Evolutionary conservation across 78 protist species (phyloP).

Genomic region (Andalucia godoyi): DNA sequence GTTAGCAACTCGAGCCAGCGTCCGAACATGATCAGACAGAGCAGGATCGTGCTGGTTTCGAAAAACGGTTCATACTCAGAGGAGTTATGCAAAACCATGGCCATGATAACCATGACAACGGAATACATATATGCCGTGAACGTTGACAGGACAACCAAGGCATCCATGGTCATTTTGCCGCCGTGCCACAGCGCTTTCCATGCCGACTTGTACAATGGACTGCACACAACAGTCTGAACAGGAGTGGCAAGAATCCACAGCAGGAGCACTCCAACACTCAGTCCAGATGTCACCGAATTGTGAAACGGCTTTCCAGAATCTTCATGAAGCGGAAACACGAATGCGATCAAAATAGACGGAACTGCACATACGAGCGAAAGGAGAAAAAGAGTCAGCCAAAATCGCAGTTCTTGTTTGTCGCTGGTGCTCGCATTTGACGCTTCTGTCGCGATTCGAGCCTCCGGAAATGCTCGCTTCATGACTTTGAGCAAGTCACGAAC

Average conservation of each 20-base stretch:
- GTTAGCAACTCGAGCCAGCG: constrained; percentile 70
- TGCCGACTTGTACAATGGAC: constrained; percentile 50
- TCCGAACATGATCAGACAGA: constrained; percentile 79
- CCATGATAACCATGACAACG: constrained; percentile 23
- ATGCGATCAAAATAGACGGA: no score
- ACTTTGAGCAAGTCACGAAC: no score
- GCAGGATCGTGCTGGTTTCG: constrained; percentile 42
- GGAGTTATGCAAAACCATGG: background rate
- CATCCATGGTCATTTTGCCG: constrained; percentile 80
- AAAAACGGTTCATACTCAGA: constrained; percentile 32
- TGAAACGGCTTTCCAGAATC: no score
- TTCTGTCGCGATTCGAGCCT: no score
- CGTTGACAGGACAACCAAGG: constrained; percentile 70
- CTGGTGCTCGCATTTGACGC: no score
- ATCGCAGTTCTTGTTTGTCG: no score
- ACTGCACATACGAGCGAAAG: no score
- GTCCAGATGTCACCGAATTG: no score
- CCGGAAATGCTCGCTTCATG: no score
- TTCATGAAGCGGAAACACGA: no score
- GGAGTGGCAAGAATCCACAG: constrained; percentile 40
- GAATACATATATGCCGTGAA: constrained; percentile 67
- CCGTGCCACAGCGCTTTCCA: constrained; percentile 44
- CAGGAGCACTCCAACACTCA: background rate
- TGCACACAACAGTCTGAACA: constrained; percentile 48
- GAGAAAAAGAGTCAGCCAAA: no score